Percentiles rank a stretch among this genome's conserved stretches.
phyloP scores from a whole-genome alignment of 352 stramenopile genomes.

The Phytophthora cajani region DNA sequence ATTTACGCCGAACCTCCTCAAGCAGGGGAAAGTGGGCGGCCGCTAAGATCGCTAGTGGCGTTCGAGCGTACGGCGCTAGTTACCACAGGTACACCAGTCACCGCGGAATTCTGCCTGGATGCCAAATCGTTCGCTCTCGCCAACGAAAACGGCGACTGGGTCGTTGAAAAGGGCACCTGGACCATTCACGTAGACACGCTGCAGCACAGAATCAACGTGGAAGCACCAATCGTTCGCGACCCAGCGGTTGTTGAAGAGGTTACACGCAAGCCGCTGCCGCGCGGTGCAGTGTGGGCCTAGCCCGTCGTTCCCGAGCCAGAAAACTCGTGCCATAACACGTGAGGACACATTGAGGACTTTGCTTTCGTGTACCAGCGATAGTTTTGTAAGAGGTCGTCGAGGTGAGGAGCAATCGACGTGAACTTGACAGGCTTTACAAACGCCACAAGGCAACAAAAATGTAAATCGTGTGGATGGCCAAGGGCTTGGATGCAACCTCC shows the following conservation, averaged over 20 bases:
- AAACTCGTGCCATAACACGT: too few relatives aligned
- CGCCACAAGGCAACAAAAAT: too few relatives aligned
- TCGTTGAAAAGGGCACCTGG: constrained; percentile 51
- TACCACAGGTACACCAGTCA: constrained; percentile 22
- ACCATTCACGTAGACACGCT: constrained; percentile 40
- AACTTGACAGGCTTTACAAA: too few relatives aligned
- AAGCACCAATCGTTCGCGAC: background rate
- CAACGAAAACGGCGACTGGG: constrained; percentile 43
- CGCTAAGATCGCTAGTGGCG: constrained; percentile 55
- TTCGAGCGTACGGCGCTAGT: constrained; percentile 65
- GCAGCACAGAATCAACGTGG: constrained; percentile 39
- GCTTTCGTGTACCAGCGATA: too few relatives aligned
- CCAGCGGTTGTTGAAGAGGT: constrained; percentile 10
- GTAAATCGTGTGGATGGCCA: too few relatives aligned
- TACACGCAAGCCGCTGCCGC: constrained; percentile 24
- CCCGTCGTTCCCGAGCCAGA: background rate
- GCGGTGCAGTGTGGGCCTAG: constrained; percentile 20
- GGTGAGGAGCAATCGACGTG: too few relatives aligned
- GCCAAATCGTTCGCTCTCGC: constrained; percentile 51
- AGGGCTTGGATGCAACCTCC: constrained; percentile 54
- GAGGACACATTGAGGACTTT: too few relatives aligned
- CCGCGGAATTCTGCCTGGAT: constrained; percentile 43
- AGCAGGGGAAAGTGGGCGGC: constrained; percentile 38
- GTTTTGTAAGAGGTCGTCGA: too few relatives aligned
- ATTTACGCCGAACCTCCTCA: constrained; percentile 44